Evolutionary conservation across 2,329 filamentous ascomycete species (phyloP), one percentile per base, ranked within the genome.

Genomic region (Colletotrichum abscissum): DNA sequence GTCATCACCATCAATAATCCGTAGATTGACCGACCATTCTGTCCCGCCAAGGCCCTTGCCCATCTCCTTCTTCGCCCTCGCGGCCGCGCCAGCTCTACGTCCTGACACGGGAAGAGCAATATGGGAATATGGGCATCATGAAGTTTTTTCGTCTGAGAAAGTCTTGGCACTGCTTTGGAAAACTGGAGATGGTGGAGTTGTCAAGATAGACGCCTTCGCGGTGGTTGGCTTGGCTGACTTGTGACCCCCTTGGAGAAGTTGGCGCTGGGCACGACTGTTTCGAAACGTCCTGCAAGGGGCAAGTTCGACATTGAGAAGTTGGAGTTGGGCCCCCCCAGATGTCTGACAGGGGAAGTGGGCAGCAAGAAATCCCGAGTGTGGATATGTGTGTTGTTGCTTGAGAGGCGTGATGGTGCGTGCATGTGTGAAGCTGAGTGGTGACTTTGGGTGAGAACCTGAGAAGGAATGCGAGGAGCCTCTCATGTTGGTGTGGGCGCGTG

Each of bases 141-240:
- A 35, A 35, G 63, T 69, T 56, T 55, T 54, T 52, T 63, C 66
- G 66, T 73, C 46, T 69, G 70, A 60, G 54, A 38, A 59, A 28
- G 55, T 57, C 60, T 73, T 73, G 70, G 70, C 70, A 57, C 22
- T 66, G 70, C 60, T 58, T 73, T 70, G 60, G 67, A 73, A 73
- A 73, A 70, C 38, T 52, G 70, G 70, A 24, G 60, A 62, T 14
- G 8, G 60, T 73, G 70, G 70, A 57, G 59, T 46, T 22, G 12
- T 22, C 7, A 33, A 46, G 70, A 65, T 62, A 59, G 67, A 62
- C 38, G 28, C 22, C 42, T 57, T 38, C 24, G 22, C 56, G 33
- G 35, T 73, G 67, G 70, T 65, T 73, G 70, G 70, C 70, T 52
- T 70, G 67, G 54, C 33, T 52, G 24, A 33, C 26, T 46, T 55